These are phyloP conservation scores for Ceratobasidium sp. DNA, from an alignment of 1,284 basidiomycete genomes.

Conservation along the genomic window DNA sequence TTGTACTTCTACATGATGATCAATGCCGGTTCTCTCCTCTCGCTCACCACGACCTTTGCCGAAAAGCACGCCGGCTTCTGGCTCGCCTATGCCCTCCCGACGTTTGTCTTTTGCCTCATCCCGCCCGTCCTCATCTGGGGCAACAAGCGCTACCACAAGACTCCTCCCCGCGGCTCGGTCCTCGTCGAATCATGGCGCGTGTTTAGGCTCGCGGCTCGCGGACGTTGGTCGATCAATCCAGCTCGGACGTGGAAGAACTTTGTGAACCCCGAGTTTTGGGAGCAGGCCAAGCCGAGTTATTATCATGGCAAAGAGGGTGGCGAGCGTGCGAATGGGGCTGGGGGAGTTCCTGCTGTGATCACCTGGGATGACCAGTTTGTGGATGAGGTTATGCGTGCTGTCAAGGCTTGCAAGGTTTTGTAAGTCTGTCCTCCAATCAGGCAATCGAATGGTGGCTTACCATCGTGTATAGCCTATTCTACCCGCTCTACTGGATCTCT, in stretches of 20 bases:
- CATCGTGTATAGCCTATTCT: constrained; percentile 26
- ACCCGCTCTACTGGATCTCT: constrained; percentile 37
- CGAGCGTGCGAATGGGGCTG: constrained; percentile 58
- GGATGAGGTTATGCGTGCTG: constrained; percentile 83
- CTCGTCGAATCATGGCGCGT: constrained; percentile 54
- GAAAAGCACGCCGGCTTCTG: constrained; percentile 61
- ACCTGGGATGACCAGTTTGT: constrained; percentile 80
- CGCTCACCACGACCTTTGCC: constrained; percentile 48
- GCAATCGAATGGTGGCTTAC: background rate
- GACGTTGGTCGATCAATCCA: constrained; percentile 58
- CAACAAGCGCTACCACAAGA: constrained; percentile 59
- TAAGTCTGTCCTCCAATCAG: constrained; percentile 79
- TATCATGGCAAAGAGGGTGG: constrained; percentile 46
- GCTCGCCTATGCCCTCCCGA: constrained; percentile 53
- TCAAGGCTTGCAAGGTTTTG: constrained; percentile 90
- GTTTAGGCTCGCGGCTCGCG: constrained; percentile 54
- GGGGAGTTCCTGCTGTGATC: constrained; percentile 21
- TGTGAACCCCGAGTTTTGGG: constrained; percentile 81
- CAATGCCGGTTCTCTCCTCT: constrained; percentile 78
- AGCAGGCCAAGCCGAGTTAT: constrained; percentile 74
- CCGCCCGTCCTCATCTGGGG: constrained; percentile 60
- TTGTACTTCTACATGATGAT: constrained; percentile 66
- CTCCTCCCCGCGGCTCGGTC: constrained; percentile 61
- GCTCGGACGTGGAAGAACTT: constrained; percentile 52
- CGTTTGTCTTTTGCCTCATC: constrained; percentile 55